Base-by-base conservation (phyloP, 2,329 filamentous ascomycete species). In the Graphilbum fragrans region DNA sequence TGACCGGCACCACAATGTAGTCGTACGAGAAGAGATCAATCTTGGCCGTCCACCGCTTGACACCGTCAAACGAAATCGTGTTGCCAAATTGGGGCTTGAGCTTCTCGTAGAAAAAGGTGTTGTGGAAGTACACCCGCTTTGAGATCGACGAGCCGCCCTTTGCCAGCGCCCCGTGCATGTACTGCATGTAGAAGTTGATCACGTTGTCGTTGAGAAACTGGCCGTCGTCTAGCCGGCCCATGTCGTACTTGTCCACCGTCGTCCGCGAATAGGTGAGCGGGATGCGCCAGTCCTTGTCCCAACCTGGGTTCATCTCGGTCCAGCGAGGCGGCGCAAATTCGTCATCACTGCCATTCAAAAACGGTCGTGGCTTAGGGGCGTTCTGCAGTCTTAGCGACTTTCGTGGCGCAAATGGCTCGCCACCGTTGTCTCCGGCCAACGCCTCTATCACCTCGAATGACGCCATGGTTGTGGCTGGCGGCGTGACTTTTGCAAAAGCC, bases 121-220 rank as follows among this genome's bases (percentile, higher is more conserved):
- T 96, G 65, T 94, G 90, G 50, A 94, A 83, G 56, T 93, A 86
- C 4, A 94, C 77, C 39, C 77, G 76, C 45, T 75, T 66, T 0
- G 77, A 63, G 4, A 79, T 51, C 36, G 75, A 65, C 1, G 74
- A 69, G 2, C 69, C 66, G 11, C 69, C 63, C 32, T 64, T 59
- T 47, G 77, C 70, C 29, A 82, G 58, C 34, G 71, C 61, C 43
- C 72, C 63, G 53, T 88, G 78, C 6, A 90, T 64, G 50, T 79
- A 84, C 23, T 82, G 78, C 42, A 94, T 67, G 55, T 93, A 94
- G 56, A 95, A 95, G 39, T 76, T 79, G 50, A 98, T 83, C 22
- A 98, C 65, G 53, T 86, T 94, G 62, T 98, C 92, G 55, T 98
- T 98, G 35, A 98, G 62, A 45, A 83, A 94, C 50, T 94, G 75